These are phyloP conservation scores for Phytophthora kernoviae DNA, from an alignment of 352 stramenopile genomes.

Conservation along the genomic window DNA sequence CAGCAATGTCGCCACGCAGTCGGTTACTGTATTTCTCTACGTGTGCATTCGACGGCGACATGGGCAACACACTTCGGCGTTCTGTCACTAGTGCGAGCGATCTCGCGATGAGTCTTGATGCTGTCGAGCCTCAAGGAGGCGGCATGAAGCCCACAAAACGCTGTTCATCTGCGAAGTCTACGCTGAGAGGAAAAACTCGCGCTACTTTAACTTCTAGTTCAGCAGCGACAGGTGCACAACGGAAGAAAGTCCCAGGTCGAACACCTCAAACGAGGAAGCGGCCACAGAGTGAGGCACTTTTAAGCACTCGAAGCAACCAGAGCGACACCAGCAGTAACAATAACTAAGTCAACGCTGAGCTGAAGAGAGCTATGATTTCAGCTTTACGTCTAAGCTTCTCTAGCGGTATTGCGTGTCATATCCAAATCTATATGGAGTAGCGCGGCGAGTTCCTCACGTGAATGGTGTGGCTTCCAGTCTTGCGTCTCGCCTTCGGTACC, in stretches of 20 bases:
- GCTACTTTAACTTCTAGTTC: neutral
- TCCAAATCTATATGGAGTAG: conserved; percentile 32
- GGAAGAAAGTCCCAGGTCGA: conserved; percentile 3
- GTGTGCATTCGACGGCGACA: conserved; percentile 31
- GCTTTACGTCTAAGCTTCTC: conserved; percentile 23
- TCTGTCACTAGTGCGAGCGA: conserved; percentile 18
- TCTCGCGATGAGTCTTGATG: conserved; percentile 2
- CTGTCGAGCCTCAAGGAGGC: conserved; percentile 2
- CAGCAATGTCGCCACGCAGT: conserved; percentile 58
- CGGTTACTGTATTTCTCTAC: conserved; percentile 69
- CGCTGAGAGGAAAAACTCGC: conserved; percentile 7
- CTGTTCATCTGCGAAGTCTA: conserved; percentile 32
- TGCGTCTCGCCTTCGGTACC: conserved; percentile 3
- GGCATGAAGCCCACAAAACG: conserved; percentile 10
- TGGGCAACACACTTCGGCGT: conserved; percentile 12
- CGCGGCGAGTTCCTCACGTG: conserved; percentile 27
- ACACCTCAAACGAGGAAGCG: conserved; percentile 15
- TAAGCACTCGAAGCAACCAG: conserved; percentile 4
- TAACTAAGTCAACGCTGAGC: conserved; percentile 1
- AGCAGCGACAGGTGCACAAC: neutral
- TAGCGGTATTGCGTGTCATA: conserved; percentile 22
- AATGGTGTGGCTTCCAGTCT: conserved; percentile 18
- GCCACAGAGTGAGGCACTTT: conserved; percentile 14
- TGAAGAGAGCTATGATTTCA: conserved; percentile 5
- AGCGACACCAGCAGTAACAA: conserved; percentile 7